Conservation (phyloP, 192 early-diverging fungal species). For the Gonapodya prolifera region DNA sequence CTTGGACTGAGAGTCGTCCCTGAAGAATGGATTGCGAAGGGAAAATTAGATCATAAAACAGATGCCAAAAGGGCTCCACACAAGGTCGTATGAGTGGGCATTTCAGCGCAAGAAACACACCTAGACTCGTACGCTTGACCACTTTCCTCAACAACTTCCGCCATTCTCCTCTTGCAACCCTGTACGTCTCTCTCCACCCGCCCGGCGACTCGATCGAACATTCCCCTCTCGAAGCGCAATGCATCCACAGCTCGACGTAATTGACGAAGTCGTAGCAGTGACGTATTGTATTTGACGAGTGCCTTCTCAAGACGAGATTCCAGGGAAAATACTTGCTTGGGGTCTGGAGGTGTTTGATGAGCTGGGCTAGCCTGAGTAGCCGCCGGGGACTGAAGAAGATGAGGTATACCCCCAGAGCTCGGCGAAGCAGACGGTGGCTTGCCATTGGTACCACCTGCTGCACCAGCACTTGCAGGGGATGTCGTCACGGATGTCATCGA, state of each 20-base stretch:
- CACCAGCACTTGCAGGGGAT: too few relatives aligned
- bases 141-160: neutral
- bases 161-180: neutral
- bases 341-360: neutral
- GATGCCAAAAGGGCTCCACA: neutral
- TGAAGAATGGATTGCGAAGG: conserved; percentile 5
- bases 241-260: neutral
- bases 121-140: neutral
- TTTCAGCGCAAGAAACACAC: neutral
- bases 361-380: neutral
- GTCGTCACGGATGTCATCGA: too few relatives aligned
- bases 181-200: neutral
- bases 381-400: neutral
- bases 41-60: neutral
- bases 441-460: too few relatives aligned
- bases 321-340: neutral
- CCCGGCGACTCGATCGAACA: neutral
- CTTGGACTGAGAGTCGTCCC: conserved; percentile 44
- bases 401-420: too few relatives aligned
- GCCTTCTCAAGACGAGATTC: neutral
- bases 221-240: neutral
- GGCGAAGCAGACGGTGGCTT: too few relatives aligned
- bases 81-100: neutral
- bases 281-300: neutral
- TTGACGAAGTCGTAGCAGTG: neutral